Evolutionary conservation across 2,329 filamentous ascomycete genomes (phyloP), one percentile per base, ranked within the genome.

Genomic region (Kalaharituber pfeilii): DNA sequence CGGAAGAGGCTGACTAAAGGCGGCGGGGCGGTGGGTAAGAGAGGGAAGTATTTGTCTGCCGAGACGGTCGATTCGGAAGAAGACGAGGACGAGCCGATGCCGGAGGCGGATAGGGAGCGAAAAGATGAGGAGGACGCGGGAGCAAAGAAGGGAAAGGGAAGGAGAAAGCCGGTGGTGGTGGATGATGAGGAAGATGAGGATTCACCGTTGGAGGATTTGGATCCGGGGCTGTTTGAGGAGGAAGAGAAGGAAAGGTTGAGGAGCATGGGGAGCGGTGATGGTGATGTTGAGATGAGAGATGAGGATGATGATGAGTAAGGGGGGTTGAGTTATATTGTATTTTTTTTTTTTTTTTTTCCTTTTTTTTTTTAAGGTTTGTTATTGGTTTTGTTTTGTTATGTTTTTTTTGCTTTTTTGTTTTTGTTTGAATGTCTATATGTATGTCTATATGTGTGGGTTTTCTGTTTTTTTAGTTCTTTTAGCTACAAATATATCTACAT

Each of bases 21-120:
- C 33, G 50, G 58, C 2, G 58, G 57, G 22, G 42, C 42, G 4
- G n/a, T 22, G 9, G 56, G 57, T 15, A 56, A 67, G 62, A 67
- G 70, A 57, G 68, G 66, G 67, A 93, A 94, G 69, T 94, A 78
- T 74, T 94, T 94, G 75, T 88, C 83, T 51, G 80, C 77, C 1
- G 87, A 94, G 68, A 78, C 87, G 58, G 80, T 94, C 26, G 82
- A 86, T 73, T 56, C 54, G 0, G 73, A 75, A 1, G 73, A 77
- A 1, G 75, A 50, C 26, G 57, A 49, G 30, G 53, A 45, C 22
- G 57, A 54, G 28, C 59, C 18, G 25, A 26, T 50, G 47, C 42
- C 49, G 2, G 27, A 25, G 30, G 56, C 53, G 5, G 62, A 52
- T 18, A 63, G 62, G 4, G 33, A 39, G 33, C 13, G 13, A 3